These are phyloP conservation scores for Buxus sempervirens DNA, from an alignment of 164 flowering plant species.

Conservation along the genomic window DNA sequence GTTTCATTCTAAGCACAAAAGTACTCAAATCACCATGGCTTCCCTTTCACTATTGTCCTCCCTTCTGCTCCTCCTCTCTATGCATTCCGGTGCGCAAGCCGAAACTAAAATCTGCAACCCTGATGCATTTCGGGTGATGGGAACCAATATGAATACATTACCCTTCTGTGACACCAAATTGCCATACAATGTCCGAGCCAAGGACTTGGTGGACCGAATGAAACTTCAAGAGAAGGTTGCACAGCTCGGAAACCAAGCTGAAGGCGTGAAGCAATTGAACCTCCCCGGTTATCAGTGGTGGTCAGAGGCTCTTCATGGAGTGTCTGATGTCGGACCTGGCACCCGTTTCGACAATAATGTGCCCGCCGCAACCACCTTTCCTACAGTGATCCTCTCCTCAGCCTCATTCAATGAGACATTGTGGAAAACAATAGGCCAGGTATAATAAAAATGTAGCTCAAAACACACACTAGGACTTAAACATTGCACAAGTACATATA, in stretches of 20 bases:
- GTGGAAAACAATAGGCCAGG: constrained; percentile 18
- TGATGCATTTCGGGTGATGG: background rate
- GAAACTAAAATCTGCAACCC: background rate
- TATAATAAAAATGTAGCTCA: background rate
- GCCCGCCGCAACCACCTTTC: constrained; percentile 22
- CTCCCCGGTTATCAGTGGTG: constrained; percentile 12
- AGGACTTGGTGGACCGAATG: constrained; percentile 18
- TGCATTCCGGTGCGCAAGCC: background rate
- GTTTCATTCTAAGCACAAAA: background rate
- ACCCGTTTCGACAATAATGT: constrained; percentile 6
- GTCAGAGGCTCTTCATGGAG: constrained; percentile 23
- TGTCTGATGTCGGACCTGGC: constrained; percentile 16
- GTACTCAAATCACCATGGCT: background rate
- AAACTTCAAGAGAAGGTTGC: constrained; percentile 12
- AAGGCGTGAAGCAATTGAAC: constrained; percentile 11
- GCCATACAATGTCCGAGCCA: constrained; percentile 3
- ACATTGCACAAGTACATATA: too few species aligned
- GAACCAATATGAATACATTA: background rate
- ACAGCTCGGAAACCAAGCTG: constrained; percentile 7
- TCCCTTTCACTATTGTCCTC: background rate
- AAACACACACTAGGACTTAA: too few species aligned
- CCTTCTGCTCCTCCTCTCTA: background rate
- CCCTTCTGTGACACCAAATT: constrained; percentile 8
- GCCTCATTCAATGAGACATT: constrained; percentile 17
- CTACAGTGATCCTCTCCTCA: constrained; percentile 6